Evolutionary conservation across 345 rosid genomes (phyloP), one percentile per base, ranked within the genome.

Genomic region (Moricandia arvensis): DNA sequence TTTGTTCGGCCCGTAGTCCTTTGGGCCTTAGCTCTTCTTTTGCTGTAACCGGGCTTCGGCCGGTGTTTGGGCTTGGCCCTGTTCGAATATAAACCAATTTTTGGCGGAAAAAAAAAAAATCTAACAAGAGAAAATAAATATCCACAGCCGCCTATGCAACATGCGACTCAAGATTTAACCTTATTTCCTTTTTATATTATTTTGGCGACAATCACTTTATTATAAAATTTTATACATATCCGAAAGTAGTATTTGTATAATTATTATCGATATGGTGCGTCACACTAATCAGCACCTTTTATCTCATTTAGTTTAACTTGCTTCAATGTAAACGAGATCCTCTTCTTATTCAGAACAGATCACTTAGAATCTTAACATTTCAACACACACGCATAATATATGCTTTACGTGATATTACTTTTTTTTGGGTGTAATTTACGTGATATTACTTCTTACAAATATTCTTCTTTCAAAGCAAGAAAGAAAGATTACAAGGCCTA

Each of bases 381-480:
- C 26, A 65, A 51, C 18, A 8, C 60, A 69, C 80, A 71, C 76
- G 72, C 72, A 72, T 72, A 29, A 72, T 59, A 77, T 65, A 66
- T 72, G 38, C 71, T 41, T 69, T 55, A 57, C 71, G 59, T 76
- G 38, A 35, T 45, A 45, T 45, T 45, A 29, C 13, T n/a, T n/a
- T n/a, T 5, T 45, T 45, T 45, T n/a, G n/a, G n/a, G n/a, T n/a
- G n/a, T n/a, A n/a, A n/a, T n/a, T n/a, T n/a, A n/a, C n/a, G n/a
- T n/a, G n/a, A n/a, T n/a, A n/a, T n/a, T n/a, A n/a, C n/a, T n/a
- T n/a, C n/a, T n/a, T 2, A n/a, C 7, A 4, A 45, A n/a, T 45
- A 45, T 45, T 45, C 53, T 1, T 5, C 53, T 9, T 45, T 5
- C n/a, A 45, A 45, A 43, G 49, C 49, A 43, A 43, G 13, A 43